Evolutionary conservation across 441 rosid species (phyloP).

Genomic region (Iberis amara): DNA sequence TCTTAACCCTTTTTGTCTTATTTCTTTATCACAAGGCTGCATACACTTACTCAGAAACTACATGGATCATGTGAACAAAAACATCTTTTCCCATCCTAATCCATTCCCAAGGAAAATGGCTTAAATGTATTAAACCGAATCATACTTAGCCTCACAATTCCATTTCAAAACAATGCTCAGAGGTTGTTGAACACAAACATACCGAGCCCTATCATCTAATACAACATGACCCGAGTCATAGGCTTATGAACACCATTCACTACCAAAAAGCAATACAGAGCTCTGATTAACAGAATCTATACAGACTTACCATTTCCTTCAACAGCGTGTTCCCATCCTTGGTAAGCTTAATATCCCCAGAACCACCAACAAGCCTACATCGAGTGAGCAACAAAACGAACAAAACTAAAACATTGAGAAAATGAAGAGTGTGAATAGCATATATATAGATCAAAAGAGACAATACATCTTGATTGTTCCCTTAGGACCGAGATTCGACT

Average conservation of each 20-base stretch:
- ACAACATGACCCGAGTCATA: not conserved
- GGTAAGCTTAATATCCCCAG: conserved; percentile 93
- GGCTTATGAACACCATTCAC: conserved; percentile 8
- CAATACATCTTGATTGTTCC: conserved; percentile 88
- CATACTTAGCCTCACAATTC: conserved; percentile 1
- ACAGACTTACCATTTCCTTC: conserved; percentile 72
- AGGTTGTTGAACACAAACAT: not conserved
- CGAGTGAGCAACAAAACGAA: conserved; percentile 7
- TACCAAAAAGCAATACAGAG: conserved; percentile 12
- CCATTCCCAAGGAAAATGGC: not conserved
- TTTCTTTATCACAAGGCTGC: not conserved
- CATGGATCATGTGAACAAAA: conserved; percentile 10
- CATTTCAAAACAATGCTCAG: not conserved
- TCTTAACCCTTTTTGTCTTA: not conserved
- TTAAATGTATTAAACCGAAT: conserved; percentile 6
- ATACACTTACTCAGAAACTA: not conserved
- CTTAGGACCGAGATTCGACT: conserved; percentile 88
- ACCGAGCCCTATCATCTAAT: not conserved
- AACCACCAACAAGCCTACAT: conserved; percentile 91
- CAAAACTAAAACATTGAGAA: not conserved
- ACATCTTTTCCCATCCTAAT: not conserved
- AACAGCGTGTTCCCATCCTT: conserved; percentile 94
- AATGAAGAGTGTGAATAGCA: not conserved
- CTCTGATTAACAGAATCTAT: conserved; percentile 3
- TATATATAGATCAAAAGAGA: conserved; percentile 11